phyloP scores from a whole-genome alignment of 2,329 filamentous ascomycete species.

The Alternaria postmessia region DNA sequence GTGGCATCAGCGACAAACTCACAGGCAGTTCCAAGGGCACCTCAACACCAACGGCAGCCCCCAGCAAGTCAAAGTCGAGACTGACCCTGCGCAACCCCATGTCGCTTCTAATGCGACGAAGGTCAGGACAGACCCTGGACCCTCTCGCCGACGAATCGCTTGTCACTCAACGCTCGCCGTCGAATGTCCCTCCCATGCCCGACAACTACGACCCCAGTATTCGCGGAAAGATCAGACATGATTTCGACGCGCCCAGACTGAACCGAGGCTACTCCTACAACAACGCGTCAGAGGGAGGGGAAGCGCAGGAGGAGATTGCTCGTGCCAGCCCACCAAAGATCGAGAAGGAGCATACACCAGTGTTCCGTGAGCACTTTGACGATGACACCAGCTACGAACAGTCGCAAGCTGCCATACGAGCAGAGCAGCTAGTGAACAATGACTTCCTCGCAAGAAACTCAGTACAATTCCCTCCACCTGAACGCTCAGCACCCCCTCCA shows the following conservation, averaged over 20 bases:
- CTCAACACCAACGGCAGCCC: conserved; percentile 27
- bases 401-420: conserved; percentile 54
- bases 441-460: conserved; percentile 58
- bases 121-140: conserved; percentile 61
- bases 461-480: conserved; percentile 39
- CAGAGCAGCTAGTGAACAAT: conserved; percentile 58
- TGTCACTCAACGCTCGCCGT: conserved; percentile 57
- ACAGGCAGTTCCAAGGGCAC: conserved; percentile 32
- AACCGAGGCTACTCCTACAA: conserved; percentile 53
- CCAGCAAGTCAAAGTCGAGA: conserved; percentile 57
- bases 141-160: conserved; percentile 60
- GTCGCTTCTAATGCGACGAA: conserved; percentile 65
- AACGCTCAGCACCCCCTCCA: conserved; percentile 26
- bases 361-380: conserved; percentile 69
- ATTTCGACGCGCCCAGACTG: conserved; percentile 68
- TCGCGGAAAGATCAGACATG: conserved; percentile 69
- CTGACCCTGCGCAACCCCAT: conserved; percentile 68
- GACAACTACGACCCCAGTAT: conserved; percentile 71
- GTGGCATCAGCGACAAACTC: conserved; percentile 44
- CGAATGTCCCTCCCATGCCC: conserved; percentile 58
- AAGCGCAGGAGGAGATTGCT: conserved; percentile 28
- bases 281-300: conserved; percentile 36
- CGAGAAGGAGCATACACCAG: conserved; percentile 61
- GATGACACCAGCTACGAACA: conserved; percentile 56
- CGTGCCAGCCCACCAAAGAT: conserved; percentile 47